phyloP scores from a whole-genome alignment of 257 asterid species.

The Solanum piurae region DNA sequence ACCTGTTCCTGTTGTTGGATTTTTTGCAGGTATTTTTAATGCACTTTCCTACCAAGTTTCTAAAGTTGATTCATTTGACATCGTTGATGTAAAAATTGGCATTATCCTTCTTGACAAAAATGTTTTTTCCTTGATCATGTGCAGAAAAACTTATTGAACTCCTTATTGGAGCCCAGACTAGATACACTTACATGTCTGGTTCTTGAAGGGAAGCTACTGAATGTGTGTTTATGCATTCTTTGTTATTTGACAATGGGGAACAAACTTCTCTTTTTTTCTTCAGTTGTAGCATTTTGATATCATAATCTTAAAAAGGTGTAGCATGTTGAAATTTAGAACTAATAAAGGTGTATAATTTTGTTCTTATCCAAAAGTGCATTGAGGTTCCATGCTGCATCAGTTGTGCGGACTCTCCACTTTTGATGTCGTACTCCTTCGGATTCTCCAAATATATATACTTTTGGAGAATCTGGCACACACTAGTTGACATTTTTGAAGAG shows the following conservation, averaged over 20 bases:
- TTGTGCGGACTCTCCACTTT: not conserved
- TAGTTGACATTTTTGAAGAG: not conserved
- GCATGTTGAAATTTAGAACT: not conserved
- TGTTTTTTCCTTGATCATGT: not conserved
- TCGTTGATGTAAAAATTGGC: not conserved
- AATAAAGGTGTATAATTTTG: not conserved
- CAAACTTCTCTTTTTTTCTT: not conserved
- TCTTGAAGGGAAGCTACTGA: constrained; percentile 30
- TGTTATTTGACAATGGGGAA: not conserved
- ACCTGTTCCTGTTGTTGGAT: constrained; percentile 74
- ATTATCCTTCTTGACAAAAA: not conserved
- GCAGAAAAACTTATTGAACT: constrained; percentile 90
- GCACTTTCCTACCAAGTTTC: not conserved
- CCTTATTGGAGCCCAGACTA: constrained; percentile 84
- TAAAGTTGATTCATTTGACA: not conserved
- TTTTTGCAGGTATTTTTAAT: constrained; percentile 52
- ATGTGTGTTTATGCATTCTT: not conserved
- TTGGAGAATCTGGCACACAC: not conserved
- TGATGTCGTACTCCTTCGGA: not conserved
- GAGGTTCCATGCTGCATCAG: not conserved
- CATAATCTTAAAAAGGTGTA: not conserved
- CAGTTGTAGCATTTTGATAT: not conserved
- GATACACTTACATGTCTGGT: constrained; percentile 98
- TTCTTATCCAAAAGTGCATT: not conserved
- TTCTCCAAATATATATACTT: not conserved